Percentiles rank a stretch among this genome's conserved stretches.
phyloP scores from a whole-genome alignment of 139 green algal species.

The Coelastrella sp. region DNA sequence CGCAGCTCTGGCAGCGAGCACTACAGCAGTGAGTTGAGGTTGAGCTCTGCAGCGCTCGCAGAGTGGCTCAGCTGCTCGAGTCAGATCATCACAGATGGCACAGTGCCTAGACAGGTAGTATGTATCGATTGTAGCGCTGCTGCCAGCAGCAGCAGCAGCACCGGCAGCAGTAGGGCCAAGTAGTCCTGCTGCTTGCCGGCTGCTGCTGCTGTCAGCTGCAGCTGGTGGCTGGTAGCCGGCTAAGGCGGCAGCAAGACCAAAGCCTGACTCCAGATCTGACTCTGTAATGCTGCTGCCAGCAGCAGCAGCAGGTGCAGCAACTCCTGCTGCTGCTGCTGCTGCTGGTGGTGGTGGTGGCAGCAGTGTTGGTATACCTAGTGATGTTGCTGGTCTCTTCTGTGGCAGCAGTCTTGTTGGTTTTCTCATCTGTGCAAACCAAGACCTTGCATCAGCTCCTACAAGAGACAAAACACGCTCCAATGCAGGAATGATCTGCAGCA shows the following conservation, averaged over 20 bases:
- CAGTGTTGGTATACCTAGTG: conserved; percentile 53
- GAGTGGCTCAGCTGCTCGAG: conserved; percentile 71
- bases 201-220: not conserved
- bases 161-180: not conserved
- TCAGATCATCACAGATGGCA: conserved; percentile 90
- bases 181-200: not conserved
- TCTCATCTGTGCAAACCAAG: conserved; percentile 89
- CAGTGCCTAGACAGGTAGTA: conserved; percentile 96
- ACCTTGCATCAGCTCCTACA: conserved; percentile 86
- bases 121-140: conserved; percentile 82
- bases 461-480: conserved; percentile 91
- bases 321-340: conserved; percentile 9
- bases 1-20: conserved; percentile 64
- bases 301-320: not conserved
- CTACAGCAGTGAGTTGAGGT: conserved; percentile 60
- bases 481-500: conserved; percentile 86
- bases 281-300: not conserved
- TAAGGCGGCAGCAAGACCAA: not conserved
- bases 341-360: not conserved
- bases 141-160: conserved; percentile 23
- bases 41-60: conserved; percentile 71
- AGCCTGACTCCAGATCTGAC: not conserved
- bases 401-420: conserved; percentile 75
- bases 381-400: conserved; percentile 80
- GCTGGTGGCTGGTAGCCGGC: not conserved